phyloP scores from a whole-genome alignment of 331 rosid genomes.

The Erythrophleum ivorense region DNA sequence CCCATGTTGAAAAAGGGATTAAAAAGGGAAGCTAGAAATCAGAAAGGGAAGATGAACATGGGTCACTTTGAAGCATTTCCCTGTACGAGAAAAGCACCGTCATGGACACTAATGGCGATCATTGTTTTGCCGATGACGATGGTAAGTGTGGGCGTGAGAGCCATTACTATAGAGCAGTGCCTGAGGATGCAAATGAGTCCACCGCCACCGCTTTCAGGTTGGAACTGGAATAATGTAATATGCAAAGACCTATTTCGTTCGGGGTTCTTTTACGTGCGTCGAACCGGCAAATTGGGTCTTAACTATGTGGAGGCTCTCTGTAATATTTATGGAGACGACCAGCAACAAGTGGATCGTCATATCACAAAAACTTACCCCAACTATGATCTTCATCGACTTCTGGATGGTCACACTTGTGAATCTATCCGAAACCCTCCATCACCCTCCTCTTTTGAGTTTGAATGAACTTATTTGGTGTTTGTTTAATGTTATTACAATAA shows the following conservation, averaged over 20 bases:
- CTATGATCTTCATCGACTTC: background rate
- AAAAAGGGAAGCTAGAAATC: too few species aligned
- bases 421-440: background rate
- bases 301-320: conserved; percentile 36
- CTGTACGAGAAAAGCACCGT: too few species aligned
- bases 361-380: background rate
- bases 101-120: too few species aligned
- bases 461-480: too few species aligned
- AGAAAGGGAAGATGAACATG: too few species aligned
- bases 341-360: conserved; percentile 1
- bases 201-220: background rate
- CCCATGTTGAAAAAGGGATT: too few species aligned
- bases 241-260: conserved; percentile 30
- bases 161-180: conserved; percentile 14
- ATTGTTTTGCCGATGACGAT: too few species aligned
- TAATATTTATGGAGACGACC: conserved; percentile 3
- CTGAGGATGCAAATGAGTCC: conserved; percentile 16
- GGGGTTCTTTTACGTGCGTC: background rate
- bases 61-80: too few species aligned
- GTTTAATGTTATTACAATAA: too few species aligned
- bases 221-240: background rate
- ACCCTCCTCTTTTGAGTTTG: background rate
- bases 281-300: background rate
- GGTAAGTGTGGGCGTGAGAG: background rate
- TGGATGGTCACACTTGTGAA: conserved; percentile 39